Evolutionary conservation across 1,284 basidiomycete species (phyloP).

Genomic region (Puccinia coronata): DNA sequence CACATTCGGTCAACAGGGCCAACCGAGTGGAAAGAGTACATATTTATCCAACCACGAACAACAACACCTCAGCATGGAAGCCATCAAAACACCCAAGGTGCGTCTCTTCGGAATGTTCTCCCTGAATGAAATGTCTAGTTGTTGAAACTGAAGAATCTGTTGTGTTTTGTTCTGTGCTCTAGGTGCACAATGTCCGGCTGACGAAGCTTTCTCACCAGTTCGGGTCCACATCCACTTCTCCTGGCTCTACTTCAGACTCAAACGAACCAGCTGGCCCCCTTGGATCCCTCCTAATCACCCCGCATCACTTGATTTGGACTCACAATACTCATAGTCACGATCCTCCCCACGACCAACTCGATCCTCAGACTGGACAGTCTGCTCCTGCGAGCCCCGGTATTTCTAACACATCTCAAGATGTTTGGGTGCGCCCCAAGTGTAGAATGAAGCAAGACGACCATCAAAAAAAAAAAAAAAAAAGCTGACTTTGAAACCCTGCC

Average conservation of each 20-base stretch:
- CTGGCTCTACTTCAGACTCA: not conserved
- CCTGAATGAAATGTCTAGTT: not conserved
- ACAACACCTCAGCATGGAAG: no score
- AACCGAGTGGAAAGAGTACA: no score
- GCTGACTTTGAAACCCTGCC: not conserved
- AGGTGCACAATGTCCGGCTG: constrained; percentile 31
- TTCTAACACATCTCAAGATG: constrained; percentile 6
- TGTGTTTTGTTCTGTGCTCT: not conserved
- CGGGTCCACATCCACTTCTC: not conserved
- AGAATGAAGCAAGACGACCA: constrained; percentile 1
- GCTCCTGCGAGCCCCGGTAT: not conserved
- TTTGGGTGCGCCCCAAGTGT: constrained; percentile 34
- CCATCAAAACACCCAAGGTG: constrained; percentile 16
- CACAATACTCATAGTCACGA: not conserved
- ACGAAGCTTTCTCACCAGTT: constrained; percentile 27
- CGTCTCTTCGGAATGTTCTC: not conserved
- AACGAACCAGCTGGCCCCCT: not conserved
- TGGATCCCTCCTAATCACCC: constrained; percentile 40
- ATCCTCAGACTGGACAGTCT: not conserved
- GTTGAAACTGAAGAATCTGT: not conserved
- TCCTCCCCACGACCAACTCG: not conserved
- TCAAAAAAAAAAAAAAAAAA: no score
- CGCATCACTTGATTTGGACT: constrained; percentile 45
- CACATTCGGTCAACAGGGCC: no score
- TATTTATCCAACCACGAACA: no score